Base-by-base conservation (phyloP, 148 eudicot species). In the Simmondsia chinensis region DNA sequence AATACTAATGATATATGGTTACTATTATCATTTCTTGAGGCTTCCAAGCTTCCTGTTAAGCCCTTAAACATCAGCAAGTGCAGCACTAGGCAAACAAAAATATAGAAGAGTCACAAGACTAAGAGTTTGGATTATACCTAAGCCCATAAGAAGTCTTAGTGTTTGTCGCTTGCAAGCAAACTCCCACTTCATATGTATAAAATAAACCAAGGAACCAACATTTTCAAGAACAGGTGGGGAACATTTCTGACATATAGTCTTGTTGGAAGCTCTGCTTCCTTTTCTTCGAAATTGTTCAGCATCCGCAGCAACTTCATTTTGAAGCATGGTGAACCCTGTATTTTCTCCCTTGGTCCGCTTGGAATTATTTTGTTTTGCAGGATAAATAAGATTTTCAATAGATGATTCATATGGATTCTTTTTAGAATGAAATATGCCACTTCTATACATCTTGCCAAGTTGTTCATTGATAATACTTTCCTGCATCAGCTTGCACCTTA, bases 101-200 rank as follows among this genome's bases (percentile, higher is more conserved):
- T n/a, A n/a, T n/a, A n/a, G n/a, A n/a, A n/a, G n/a, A n/a, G n/a
- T n/a, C n/a, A 11, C 21, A 8, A 32, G 19, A 7, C 32, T 27
- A 31, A 11, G 18, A 29, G 15, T 52, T 7, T 17, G 18, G 2
- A 41, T 22, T 43, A 26, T 81, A 89, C 99, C 99, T 69, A 76
- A 65, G 59, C 75, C 69, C 19, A 69, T 38, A 7, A 79, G 83
- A 34, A 76, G 56, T 50, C 71, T 71, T 64, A 82, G 40, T 21
- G 56, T 63, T 45, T 69, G 79, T 40, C 63, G 68, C 59, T 94
- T 67, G 56, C 91, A 77, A 20, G 50, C 71, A 45, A 76, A 63
- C 72, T 91, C 95, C 95, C 88, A 82, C 54, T 70, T 79, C 75
- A 82, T 52, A 50, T 29, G 64, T 33, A 74, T 60, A 46, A 70